These are phyloP conservation scores for Beauveria pseudobassiana DNA, from an alignment of 2,329 filamentous ascomycete genomes.

Conservation along the genomic window DNA sequence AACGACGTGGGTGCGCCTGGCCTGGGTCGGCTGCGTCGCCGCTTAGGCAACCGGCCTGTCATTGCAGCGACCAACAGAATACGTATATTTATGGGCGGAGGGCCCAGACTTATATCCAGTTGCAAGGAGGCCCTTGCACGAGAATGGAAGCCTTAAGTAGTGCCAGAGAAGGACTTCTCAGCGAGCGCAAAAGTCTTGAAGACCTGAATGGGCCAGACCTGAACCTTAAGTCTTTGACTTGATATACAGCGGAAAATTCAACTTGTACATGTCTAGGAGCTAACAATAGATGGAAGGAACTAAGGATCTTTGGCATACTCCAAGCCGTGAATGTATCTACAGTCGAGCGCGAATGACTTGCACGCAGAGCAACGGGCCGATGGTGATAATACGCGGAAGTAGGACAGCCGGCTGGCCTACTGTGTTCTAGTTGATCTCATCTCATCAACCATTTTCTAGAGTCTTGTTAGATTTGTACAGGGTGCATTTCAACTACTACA, in stretches of 20 bases:
- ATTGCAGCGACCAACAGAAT: slow-evolving; percentile 68
- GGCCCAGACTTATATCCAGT: slow-evolving; percentile 37
- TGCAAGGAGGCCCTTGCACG: slow-evolving; percentile 20
- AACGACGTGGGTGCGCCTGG: slow-evolving; percentile 3
- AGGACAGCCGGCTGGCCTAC: no score
- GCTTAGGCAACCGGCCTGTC: slow-evolving; percentile 62
- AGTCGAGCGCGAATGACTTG: no score
- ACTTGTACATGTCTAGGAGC: no score
- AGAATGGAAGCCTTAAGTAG: not conserved
- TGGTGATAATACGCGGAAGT: no score
- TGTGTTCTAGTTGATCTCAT: not conserved
- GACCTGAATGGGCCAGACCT: not conserved
- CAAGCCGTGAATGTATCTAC: not conserved
- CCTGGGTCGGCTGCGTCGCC: slow-evolving; percentile 56
- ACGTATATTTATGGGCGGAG: slow-evolving; percentile 54
- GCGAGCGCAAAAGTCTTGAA: not conserved
- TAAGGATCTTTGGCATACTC: not conserved
- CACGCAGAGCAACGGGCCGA: no score
- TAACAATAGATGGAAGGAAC: no score
- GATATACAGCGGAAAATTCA: no score
- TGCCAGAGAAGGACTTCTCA: not conserved
- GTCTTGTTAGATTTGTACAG: no score
- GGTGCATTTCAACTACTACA: no score
- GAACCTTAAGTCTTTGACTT: no score
- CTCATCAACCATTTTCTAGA: not conserved